phyloP scores from a whole-genome alignment of 257 asterid species.

The Paulownia fortunei region DNA sequence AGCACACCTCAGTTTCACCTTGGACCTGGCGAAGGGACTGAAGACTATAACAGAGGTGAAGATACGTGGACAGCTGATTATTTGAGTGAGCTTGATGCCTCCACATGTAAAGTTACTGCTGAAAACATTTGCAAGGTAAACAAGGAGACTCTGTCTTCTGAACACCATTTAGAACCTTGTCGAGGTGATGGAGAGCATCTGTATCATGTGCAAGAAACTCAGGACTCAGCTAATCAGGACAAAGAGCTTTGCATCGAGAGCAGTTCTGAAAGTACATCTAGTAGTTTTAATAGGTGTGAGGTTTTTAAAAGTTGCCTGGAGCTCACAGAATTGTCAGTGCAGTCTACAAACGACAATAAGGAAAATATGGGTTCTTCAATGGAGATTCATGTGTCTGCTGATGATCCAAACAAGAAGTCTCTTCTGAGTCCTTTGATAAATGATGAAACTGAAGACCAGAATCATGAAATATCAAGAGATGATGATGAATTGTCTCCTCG shows the following conservation, averaged over 20 bases:
- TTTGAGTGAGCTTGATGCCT: constrained; percentile 43
- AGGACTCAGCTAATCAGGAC: constrained; percentile 36
- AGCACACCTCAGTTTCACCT: constrained; percentile 75
- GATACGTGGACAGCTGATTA: constrained; percentile 56
- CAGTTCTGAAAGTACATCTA: constrained; percentile 38
- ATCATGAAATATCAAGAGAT: constrained; percentile 44
- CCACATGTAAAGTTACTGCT: constrained; percentile 35
- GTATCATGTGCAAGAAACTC: constrained; percentile 35
- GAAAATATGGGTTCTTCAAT: constrained; percentile 38
- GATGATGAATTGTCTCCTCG: constrained; percentile 26
- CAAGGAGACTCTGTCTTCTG: constrained; percentile 32
- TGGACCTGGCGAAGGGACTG: constrained; percentile 74
- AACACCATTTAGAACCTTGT: constrained; percentile 37
- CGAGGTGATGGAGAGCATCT: constrained; percentile 42
- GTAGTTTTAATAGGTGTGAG: constrained; percentile 49
- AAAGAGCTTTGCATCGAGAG: constrained; percentile 28
- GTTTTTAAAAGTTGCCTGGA: constrained; percentile 81
- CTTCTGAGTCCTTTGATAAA: constrained; percentile 37
- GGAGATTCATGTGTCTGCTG: constrained; percentile 36
- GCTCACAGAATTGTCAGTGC: constrained; percentile 54
- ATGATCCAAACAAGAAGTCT: constrained; percentile 41
- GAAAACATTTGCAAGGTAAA: constrained; percentile 29
- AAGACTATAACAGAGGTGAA: constrained; percentile 51
- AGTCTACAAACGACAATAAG: constrained; percentile 40
- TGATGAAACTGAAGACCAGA: constrained; percentile 46